Conservation (phyloP, 2,329 filamentous ascomycete species). For the Xylaria sp. region DNA sequence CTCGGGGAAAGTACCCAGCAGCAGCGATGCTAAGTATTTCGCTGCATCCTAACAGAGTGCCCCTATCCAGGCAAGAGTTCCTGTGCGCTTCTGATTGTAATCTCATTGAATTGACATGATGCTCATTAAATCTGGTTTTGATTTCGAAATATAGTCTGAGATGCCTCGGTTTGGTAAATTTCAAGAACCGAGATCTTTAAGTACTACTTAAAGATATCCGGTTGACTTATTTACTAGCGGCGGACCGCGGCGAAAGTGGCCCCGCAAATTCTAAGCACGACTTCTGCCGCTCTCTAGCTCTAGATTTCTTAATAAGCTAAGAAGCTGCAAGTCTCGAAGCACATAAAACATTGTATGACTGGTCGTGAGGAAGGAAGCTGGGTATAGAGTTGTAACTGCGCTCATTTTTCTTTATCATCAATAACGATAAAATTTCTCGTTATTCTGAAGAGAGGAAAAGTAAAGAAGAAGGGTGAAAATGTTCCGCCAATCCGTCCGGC, state of each 20-base stretch:
- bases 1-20: conserved; percentile 28
- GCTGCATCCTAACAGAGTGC: too few relatives aligned
- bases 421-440: background rate
- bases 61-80: too few relatives aligned
- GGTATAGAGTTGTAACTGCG: background rate
- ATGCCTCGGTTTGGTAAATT: too few relatives aligned
- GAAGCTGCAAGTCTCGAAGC: background rate
- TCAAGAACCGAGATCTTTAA: too few relatives aligned
- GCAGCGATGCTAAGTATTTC: background rate
- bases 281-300: background rate
- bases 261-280: conserved; percentile 39
- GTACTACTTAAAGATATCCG: too few relatives aligned
- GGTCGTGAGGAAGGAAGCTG: background rate
- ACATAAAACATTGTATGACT: background rate
- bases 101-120: too few relatives aligned
- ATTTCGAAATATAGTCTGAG: too few relatives aligned
- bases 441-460: background rate
- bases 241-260: conserved; percentile 24
- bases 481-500: conserved; percentile 75
- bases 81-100: too few relatives aligned
- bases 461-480: conserved; percentile 57
- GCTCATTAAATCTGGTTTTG: too few relatives aligned
- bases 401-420: background rate
- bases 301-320: conserved; percentile 20
- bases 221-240: background rate